Conservation (phyloP, 2,329 filamentous ascomycete species). For the Lasiodiplodia gonubiensis region DNA sequence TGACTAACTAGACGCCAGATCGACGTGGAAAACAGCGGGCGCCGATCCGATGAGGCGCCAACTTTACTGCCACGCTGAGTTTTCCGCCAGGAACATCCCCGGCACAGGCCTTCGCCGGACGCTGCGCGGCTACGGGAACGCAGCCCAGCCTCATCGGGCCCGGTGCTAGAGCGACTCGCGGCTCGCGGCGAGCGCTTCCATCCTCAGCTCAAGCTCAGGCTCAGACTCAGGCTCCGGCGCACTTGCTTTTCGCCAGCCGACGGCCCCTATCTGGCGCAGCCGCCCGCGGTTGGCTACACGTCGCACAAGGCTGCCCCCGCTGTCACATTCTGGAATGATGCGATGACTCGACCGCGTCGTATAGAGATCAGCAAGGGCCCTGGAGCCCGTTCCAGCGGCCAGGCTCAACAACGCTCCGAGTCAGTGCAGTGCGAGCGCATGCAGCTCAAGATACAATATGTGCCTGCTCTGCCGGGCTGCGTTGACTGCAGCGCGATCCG, state of each 20-base stretch:
- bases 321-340: conserved; percentile 26
- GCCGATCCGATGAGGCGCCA: not conserved
- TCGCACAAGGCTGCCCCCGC: conserved; percentile 22
- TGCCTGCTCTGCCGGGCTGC: conserved; percentile 5
- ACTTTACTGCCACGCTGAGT: not conserved
- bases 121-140: conserved; percentile 4
- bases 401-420: conserved; percentile 20
- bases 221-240: conserved; percentile 5
- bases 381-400: conserved; percentile 15
- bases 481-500: conserved; percentile 17
- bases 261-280: conserved; percentile 13
- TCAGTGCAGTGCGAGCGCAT: not conserved
- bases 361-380: conserved; percentile 26
- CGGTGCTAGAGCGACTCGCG: conserved; percentile 17
- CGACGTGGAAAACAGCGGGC: not conserved
- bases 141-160: conserved; percentile 20
- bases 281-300: conserved; percentile 6
- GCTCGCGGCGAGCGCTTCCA: conserved; percentile 14
- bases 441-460: conserved; percentile 6
- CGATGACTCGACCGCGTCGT: conserved; percentile 23
- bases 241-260: conserved; percentile 8
- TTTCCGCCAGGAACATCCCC: not conserved
- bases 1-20: not conserved
- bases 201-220: conserved; percentile 1
- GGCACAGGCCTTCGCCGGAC: conserved; percentile 11